Conservation (phyloP, 768 basidiomycete species). For the Suillus discolor region DNA sequence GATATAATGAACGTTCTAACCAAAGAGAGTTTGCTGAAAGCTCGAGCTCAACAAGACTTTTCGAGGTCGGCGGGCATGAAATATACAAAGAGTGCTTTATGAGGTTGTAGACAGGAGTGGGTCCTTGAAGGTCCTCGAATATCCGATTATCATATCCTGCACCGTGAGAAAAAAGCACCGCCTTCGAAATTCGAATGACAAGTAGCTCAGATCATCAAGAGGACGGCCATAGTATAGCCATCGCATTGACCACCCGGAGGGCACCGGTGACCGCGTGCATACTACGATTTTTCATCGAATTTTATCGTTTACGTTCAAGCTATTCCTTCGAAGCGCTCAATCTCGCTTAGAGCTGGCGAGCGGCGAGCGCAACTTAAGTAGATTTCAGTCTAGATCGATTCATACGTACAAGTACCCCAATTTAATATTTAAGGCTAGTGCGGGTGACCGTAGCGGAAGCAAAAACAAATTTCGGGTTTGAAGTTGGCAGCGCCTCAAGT, state of each 20-base stretch:
- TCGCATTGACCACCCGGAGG: too few species aligned
- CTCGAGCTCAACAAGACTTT: background rate
- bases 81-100: background rate
- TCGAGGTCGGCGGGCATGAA: background rate
- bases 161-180: background rate
- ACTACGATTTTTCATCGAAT: too few species aligned
- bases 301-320: too few species aligned
- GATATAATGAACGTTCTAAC: background rate
- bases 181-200: background rate
- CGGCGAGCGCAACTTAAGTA: background rate
- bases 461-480: too few species aligned
- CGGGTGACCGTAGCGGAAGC: too few species aligned
- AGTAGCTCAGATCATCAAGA: too few species aligned
- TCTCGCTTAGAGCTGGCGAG: background rate
- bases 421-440: too few species aligned
- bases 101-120: slow-evolving; percentile 1
- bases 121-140: slow-evolving; percentile 1
- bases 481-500: too few species aligned
- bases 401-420: background rate
- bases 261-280: too few species aligned
- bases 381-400: background rate
- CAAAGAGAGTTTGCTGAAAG: background rate
- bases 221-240: too few species aligned
- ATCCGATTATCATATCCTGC: background rate
- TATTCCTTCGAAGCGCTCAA: too few species aligned